Conservation (phyloP, 169 alveolate species). For the Eimeria falciformis region DNA sequence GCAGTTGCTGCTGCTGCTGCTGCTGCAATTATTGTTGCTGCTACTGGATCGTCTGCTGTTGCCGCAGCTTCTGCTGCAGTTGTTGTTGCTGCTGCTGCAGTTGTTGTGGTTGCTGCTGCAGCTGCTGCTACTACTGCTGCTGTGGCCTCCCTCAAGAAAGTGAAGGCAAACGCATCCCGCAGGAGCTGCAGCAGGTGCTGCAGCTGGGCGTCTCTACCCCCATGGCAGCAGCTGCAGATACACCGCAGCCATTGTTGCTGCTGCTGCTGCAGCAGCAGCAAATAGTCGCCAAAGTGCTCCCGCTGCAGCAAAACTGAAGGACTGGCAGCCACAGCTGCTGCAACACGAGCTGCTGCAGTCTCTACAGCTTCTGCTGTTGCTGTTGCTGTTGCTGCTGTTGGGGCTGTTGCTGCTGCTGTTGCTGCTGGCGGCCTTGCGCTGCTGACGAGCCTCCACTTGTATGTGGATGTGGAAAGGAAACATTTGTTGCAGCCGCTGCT, state of each 20-base stretch:
- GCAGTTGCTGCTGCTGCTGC: slow-evolving; percentile 54
- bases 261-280: slow-evolving; percentile 59
- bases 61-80: neutral
- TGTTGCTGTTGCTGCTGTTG: neutral
- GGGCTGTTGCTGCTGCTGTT: neutral
- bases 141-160: slow-evolving; percentile 45
- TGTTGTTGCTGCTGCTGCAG: slow-evolving; percentile 2
- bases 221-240: slow-evolving; percentile 66
- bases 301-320: slow-evolving; percentile 25
- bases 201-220: slow-evolving; percentile 42
- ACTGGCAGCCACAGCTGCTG: neutral
- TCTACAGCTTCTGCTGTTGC: slow-evolving; percentile 7
- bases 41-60: neutral
- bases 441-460: slow-evolving; percentile 14
- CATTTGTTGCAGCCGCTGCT: neutral
- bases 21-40: slow-evolving; percentile 1
- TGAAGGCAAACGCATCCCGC: slow-evolving; percentile 51
- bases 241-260: slow-evolving; percentile 38
- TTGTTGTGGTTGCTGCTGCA: neutral
- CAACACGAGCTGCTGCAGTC: neutral
- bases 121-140: slow-evolving; percentile 63
- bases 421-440: neutral
- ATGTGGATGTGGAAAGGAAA: neutral
- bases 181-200: slow-evolving; percentile 48
- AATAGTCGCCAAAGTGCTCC: slow-evolving; percentile 15